These are phyloP conservation scores for Aspergillus thermomutatus DNA, from an alignment of 2,329 filamentous ascomycete genomes.

Conservation along the genomic window DNA sequence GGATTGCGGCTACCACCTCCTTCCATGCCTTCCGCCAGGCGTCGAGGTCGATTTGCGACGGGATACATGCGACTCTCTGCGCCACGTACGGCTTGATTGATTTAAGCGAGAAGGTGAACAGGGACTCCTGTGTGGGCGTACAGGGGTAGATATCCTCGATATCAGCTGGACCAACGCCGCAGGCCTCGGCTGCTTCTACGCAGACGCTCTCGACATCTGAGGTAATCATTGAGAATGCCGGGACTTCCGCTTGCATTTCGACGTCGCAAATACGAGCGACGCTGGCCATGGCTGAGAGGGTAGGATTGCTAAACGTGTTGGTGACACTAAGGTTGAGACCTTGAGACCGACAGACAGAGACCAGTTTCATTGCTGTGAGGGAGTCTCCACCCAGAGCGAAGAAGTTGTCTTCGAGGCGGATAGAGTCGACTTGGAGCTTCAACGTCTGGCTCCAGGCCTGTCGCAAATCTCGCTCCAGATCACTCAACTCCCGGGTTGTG, in stretches of 20 bases:
- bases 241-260: slow-evolving; percentile 22
- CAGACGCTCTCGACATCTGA: slow-evolving; percentile 31
- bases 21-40: slow-evolving; percentile 46
- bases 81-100: slow-evolving; percentile 45
- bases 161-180: slow-evolving; percentile 21
- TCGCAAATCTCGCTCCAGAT: slow-evolving; percentile 31
- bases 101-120: slow-evolving; percentile 46
- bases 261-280: slow-evolving; percentile 27
- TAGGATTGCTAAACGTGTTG: slow-evolving; percentile 33
- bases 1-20: slow-evolving; percentile 35
- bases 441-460: slow-evolving; percentile 33
- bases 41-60: slow-evolving; percentile 30
- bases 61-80: slow-evolving; percentile 40
- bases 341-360: slow-evolving; percentile 27
- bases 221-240: slow-evolving; percentile 31
- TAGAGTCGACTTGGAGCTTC: slow-evolving; percentile 28
- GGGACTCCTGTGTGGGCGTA: slow-evolving; percentile 41
- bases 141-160: slow-evolving; percentile 43
- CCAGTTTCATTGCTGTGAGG: slow-evolving; percentile 33
- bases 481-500: slow-evolving; percentile 25
- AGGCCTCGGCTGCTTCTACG: slow-evolving; percentile 36
- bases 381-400: slow-evolving; percentile 36
- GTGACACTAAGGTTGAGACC: slow-evolving; percentile 34
- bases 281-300: slow-evolving; percentile 42
- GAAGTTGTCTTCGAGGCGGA: slow-evolving; percentile 38